phyloP scores from a whole-genome alignment of 1,284 basidiomycete genomes.

The Ustilago loliicola region DNA sequence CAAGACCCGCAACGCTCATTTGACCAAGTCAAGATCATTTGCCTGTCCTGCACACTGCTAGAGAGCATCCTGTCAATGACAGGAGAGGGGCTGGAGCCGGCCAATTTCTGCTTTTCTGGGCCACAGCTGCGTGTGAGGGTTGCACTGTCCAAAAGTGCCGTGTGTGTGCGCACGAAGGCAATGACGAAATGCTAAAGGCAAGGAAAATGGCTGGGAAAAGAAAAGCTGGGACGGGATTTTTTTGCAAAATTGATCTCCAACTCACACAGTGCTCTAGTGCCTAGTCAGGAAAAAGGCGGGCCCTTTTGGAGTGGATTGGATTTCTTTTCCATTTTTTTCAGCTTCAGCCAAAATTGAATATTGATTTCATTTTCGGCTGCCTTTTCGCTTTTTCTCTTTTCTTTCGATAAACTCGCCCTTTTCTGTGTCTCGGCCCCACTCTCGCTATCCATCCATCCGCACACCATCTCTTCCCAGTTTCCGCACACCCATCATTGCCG shows the following conservation, averaged over 20 bases:
- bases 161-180: background rate
- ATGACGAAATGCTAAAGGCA: background rate
- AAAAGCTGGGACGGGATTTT: conserved; percentile 8
- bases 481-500: conserved; percentile 1
- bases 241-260: conserved; percentile 8
- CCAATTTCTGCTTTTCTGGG: no score
- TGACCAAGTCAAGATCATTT: no score
- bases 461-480: conserved; percentile 19
- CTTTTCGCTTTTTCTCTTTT: conserved; percentile 8
- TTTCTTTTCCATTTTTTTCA: conserved; percentile 10
- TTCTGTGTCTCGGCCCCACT: background rate
- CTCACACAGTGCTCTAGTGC: background rate
- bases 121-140: no score
- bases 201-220: background rate
- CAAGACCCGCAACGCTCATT: no score
- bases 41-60: no score
- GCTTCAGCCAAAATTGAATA: conserved; percentile 7
- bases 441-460: conserved; percentile 21
- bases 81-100: no score
- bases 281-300: background rate
- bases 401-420: conserved; percentile 4
- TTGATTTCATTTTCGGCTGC: conserved; percentile 1
- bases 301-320: background rate
- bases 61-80: no score
- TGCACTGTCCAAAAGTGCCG: no score